Evolutionary conservation across 805 yeast genomes (phyloP).

Genomic region (Hanseniaspora hatyaiensis): DNA sequence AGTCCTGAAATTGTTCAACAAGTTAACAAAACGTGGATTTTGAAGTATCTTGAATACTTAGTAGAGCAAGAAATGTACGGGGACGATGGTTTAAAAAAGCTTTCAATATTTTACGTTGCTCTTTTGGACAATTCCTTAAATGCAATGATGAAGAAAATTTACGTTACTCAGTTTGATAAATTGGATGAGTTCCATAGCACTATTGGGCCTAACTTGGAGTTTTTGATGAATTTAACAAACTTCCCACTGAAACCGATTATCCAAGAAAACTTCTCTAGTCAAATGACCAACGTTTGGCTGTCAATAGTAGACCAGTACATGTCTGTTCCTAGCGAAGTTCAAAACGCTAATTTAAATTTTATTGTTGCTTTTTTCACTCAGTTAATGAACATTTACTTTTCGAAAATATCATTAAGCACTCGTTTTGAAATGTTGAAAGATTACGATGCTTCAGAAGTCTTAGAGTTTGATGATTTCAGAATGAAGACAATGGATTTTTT

Average conservation of each 20-base stretch:
- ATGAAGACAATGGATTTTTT: slow-evolving; percentile 66
- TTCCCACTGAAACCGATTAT: slow-evolving; percentile 46
- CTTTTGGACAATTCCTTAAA: slow-evolving; percentile 27
- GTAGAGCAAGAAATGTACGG: slow-evolving; percentile 25
- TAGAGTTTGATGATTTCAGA: slow-evolving; percentile 58
- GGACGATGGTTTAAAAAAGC: slow-evolving; percentile 25
- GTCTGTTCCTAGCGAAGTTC: slow-evolving; percentile 22
- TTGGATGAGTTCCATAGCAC: slow-evolving; percentile 14
- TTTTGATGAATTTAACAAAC: slow-evolving; percentile 43
- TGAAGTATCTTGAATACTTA: slow-evolving; percentile 28
- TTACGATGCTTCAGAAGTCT: slow-evolving; percentile 23
- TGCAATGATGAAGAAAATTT: slow-evolving; percentile 18
- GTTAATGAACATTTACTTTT: slow-evolving; percentile 56
- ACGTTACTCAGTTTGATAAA: slow-evolving; percentile 18
- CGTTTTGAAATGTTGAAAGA: slow-evolving; percentile 31
- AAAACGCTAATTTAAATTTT: slow-evolving; percentile 26
- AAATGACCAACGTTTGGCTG: slow-evolving; percentile 57
- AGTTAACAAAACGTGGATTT: slow-evolving; percentile 27
- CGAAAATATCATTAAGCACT: slow-evolving; percentile 42
- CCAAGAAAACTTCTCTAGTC: slow-evolving; percentile 47
- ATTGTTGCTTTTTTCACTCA: slow-evolving; percentile 35
- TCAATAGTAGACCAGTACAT: slow-evolving; percentile 47
- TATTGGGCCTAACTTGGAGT: slow-evolving; percentile 34
- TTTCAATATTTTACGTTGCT: slow-evolving; percentile 28
- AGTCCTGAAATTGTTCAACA: slow-evolving; percentile 17